phyloP scores from a whole-genome alignment of 129 eudicot species.

The Arctium minus region DNA sequence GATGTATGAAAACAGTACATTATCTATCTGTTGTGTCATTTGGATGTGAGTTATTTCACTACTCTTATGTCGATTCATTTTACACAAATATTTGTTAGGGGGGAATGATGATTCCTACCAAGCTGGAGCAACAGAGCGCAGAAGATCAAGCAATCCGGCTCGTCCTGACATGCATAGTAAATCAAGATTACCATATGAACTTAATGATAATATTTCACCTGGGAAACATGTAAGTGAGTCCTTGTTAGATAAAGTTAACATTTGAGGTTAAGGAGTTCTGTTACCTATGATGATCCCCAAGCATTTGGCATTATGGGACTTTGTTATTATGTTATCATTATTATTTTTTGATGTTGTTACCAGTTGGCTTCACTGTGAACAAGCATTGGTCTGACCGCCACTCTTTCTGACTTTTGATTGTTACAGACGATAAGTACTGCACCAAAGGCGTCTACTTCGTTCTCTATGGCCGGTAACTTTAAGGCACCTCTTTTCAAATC shows the following conservation, averaged over 20 bases:
- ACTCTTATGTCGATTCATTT: slow-evolving; percentile 5
- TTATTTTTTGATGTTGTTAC: background rate
- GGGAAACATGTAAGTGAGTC: slow-evolving; percentile 48
- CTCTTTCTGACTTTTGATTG: background rate
- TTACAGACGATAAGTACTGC: slow-evolving; percentile 40
- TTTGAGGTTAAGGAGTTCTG: background rate
- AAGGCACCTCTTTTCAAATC: slow-evolving; percentile 36
- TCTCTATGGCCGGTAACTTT: slow-evolving; percentile 41
- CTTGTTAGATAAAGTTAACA: background rate
- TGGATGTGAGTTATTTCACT: background rate
- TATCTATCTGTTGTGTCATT: background rate
- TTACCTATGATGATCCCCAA: background rate
- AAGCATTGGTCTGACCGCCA: background rate
- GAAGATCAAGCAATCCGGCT: slow-evolving; percentile 34
- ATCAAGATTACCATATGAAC: slow-evolving; percentile 33
- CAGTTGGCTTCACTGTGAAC: background rate
- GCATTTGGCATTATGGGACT: slow-evolving; percentile 9
- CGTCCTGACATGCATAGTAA: slow-evolving; percentile 48
- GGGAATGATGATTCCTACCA: slow-evolving; percentile 39
- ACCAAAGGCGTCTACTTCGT: slow-evolving; percentile 53
- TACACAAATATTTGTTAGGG: slow-evolving; percentile 14
- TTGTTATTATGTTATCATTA: background rate
- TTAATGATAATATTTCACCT: slow-evolving; percentile 37
- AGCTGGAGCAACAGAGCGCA: slow-evolving; percentile 51
- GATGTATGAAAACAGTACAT: background rate